Evolutionary conservation across 768 basidiomycete species (phyloP).

Genomic region (Boletus pseudopeckii): DNA sequence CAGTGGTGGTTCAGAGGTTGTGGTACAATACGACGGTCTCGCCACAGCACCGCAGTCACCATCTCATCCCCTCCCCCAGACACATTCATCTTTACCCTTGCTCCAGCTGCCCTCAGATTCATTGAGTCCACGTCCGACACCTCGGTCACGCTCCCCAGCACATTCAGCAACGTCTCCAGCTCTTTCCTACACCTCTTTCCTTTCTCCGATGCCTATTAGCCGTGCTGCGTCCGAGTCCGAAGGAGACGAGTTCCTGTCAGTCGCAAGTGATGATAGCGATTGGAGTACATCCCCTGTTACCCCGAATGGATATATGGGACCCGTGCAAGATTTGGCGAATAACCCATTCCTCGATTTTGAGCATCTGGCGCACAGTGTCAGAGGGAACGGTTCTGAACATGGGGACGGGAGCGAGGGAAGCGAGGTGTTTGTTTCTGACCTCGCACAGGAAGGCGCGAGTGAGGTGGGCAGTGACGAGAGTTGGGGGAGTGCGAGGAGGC

Average conservation of each 20-base stretch:
- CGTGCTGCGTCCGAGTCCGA: slow-evolving; percentile 21
- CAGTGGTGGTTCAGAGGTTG: slow-evolving; percentile 15
- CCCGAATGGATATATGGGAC: neutral
- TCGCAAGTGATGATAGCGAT: slow-evolving; percentile 18
- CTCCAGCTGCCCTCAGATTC: slow-evolving; percentile 13
- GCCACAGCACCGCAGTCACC: neutral
- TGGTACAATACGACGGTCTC: slow-evolving; percentile 1
- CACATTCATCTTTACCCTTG: neutral
- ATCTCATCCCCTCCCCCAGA: neutral
- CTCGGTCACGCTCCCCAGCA: slow-evolving; percentile 5
- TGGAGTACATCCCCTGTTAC: slow-evolving; percentile 6
- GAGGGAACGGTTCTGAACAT: neutral
- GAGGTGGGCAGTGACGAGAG: slow-evolving; percentile 24
- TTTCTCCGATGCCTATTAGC: slow-evolving; percentile 22
- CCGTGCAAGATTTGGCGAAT: slow-evolving; percentile 7
- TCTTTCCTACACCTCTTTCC: slow-evolving; percentile 22
- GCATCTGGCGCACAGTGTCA: neutral
- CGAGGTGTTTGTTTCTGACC: slow-evolving; percentile 13
- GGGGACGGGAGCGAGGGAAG: slow-evolving; percentile 18
- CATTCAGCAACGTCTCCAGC: slow-evolving; percentile 14
- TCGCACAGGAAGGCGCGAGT: slow-evolving; percentile 13
- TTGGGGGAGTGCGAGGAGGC: slow-evolving; percentile 24
- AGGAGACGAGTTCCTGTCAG: slow-evolving; percentile 25
- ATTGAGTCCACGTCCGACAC: neutral
- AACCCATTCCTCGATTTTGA: slow-evolving; percentile 28